Evolutionary conservation across 1,284 basidiomycete species (phyloP), one percentile per base, ranked within the genome.

Genomic region (Heterobasidion occidentale): DNA sequence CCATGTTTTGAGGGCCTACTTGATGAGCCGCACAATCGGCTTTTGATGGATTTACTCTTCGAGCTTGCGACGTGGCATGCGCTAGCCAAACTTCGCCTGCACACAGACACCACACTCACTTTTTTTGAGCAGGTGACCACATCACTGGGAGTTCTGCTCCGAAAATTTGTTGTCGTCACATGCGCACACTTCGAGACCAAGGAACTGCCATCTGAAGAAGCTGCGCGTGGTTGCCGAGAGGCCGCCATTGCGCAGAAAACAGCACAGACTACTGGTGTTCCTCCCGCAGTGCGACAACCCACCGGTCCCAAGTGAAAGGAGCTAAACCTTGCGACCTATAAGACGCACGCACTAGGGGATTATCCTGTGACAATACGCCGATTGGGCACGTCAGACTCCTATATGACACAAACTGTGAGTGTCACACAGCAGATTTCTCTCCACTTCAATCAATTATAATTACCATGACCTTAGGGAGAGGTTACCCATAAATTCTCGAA

Each of bases 1-100:
- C 70, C 71, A 0, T 62, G 56, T 9, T 63, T 75, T 45, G 66
- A 73, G 14, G 70, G 67, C 1, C 61, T 76, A 1, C 62, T 74
- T 15, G 64, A 64, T n/a, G 61, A 61, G 7, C 60, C 62, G 7
- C 55, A 64, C 50, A 64, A 71, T 52, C 34, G 53, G 3, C 42
- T 58, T 1, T 54, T 69, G 9, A 52, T 47, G 12, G 51, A 59
- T 12, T 44, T 65, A 1, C 42, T 67, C 0, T 65, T 61, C 44
- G 35, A 34, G 1, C 38, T 63, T 3, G 62, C 60, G 2, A 46
- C 60, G 7, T 67, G 64, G 63, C 65, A 68, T 51, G 59, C 61
- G 2, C 44, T 59, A 4, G 65, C 67, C 5, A 67, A 68, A 51
- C 56, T 68, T 2, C 56, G 60, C 2, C 9, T 68, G n/a, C 66